A percentile compares a stretch with the other conserved stretches of the same genome.
These are phyloP conservation scores for Xylariaceae sp. DNA, from an alignment of 2,329 filamentous ascomycete species.

Conservation along the genomic window DNA sequence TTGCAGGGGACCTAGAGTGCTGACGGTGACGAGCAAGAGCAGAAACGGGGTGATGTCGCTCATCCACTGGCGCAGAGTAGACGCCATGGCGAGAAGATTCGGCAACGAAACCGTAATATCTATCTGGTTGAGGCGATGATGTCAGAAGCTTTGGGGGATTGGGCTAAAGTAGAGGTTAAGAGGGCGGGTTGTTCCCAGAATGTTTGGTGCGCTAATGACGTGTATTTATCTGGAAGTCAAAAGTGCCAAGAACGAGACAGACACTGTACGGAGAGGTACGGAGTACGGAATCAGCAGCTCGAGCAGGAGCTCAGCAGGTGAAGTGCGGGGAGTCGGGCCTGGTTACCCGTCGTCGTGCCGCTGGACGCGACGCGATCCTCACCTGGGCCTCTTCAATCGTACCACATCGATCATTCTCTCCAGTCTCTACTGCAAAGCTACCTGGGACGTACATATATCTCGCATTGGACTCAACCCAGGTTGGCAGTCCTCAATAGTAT, in stretches of 20 bases:
- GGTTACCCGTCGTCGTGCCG: too few relatives aligned
- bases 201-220: neutral
- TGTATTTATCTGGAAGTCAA: neutral
- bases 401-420: too few relatives aligned
- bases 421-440: too few relatives aligned
- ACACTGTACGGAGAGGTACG: neutral
- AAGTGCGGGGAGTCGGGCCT: too few relatives aligned
- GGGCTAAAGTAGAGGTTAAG: neutral
- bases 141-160: neutral
- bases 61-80: conserved; percentile 31
- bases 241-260: neutral
- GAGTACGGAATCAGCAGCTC: too few relatives aligned
- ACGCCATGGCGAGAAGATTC: conserved; percentile 17
- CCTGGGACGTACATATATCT: too few relatives aligned
- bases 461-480: too few relatives aligned
- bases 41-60: conserved; percentile 67
- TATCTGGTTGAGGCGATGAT: neutral
- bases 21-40: conserved; percentile 66
- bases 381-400: too few relatives aligned
- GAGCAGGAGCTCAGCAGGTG: too few relatives aligned
- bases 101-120: neutral
- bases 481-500: too few relatives aligned
- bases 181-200: neutral
- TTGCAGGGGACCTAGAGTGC: conserved; percentile 82
- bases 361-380: too few relatives aligned